Conservation (phyloP, 345 rosid species). For the Populus alba region DNA sequence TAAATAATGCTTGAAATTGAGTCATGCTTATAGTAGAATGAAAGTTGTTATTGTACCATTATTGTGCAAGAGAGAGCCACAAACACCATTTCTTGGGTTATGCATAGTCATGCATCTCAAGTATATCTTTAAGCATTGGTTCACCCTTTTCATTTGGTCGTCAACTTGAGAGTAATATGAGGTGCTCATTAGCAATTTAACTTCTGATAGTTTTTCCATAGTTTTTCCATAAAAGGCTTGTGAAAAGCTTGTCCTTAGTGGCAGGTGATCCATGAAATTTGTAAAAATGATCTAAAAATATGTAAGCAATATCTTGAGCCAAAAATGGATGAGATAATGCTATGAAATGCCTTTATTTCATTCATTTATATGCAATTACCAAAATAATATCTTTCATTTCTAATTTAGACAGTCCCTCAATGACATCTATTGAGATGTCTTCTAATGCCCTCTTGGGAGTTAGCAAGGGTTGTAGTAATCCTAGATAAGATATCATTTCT, state of each 20-base stretch:
- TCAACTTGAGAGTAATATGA: neutral
- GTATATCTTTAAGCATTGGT: neutral
- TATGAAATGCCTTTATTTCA: neutral
- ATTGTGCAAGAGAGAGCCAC: neutral
- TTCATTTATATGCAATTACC: too few species aligned
- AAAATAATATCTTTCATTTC: too few species aligned
- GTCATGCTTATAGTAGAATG: neutral
- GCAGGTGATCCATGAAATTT: neutral
- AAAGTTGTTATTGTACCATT: neutral
- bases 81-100: neutral
- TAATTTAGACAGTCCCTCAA: too few species aligned
- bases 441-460: rapidly evolving
- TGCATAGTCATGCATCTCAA: neutral
- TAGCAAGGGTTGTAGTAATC: too few species aligned
- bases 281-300: neutral
- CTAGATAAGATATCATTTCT: too few species aligned
- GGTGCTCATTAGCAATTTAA: neutral
- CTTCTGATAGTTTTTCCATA: neutral
- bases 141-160: neutral
- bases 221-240: neutral
- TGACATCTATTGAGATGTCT: too few species aligned
- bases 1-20: neutral
- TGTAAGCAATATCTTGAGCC: rapidly evolving
- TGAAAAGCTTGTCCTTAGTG: neutral
- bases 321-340: neutral